Evolutionary conservation across 202 grass and related monocot genomes (phyloP), one percentile per base, ranked within the genome.

Genomic region (Carex arenaria): DNA sequence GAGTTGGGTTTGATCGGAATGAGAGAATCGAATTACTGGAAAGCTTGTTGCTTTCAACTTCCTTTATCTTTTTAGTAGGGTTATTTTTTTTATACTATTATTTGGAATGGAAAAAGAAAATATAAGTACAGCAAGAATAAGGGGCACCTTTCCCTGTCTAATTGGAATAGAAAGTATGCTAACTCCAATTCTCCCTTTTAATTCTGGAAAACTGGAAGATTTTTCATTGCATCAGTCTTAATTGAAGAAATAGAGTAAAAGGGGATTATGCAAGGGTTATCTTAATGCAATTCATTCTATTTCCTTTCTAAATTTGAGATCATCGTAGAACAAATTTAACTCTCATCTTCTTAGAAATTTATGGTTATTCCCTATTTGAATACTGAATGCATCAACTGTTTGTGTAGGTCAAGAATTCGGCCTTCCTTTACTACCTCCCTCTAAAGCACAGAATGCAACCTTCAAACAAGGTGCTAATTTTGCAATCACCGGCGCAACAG

Each of bases 401-500:
- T 10, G 20, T 74, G 66, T 85, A 95, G 90, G 90, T 57, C 77
- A 95, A 45, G 90, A 85, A 57, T 88, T 95, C 20, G 90, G 90
- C 14, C 38, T 95, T 4, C 90, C 88, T 63, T 61, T 95, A 78
- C 82, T 86, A 38, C 90, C 93, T 80, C 90, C 93, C 18, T 90
- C 84, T 11, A 87, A 85, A 53, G 30, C 40, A 8, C 82, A 82
- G 7, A 85, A 73, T 26, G 43, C 82, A 10, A 87, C 81, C 80
- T 92, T 90, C 34, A 77, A 53, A 18, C 52, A 87, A 36, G 88
- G 88, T 22, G 93, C 93, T 32, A 93, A 93, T 85, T 93, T 93
- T 49, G 91, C 91, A 65, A 89, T 93, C 82, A 89, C 88, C 18
- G 91, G 91, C 30, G 93, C 88, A 19, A 92, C 93, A 19, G 88